phyloP scores from a whole-genome alignment of 73 alveolate species.

The Symbiodinium natans region DNA sequence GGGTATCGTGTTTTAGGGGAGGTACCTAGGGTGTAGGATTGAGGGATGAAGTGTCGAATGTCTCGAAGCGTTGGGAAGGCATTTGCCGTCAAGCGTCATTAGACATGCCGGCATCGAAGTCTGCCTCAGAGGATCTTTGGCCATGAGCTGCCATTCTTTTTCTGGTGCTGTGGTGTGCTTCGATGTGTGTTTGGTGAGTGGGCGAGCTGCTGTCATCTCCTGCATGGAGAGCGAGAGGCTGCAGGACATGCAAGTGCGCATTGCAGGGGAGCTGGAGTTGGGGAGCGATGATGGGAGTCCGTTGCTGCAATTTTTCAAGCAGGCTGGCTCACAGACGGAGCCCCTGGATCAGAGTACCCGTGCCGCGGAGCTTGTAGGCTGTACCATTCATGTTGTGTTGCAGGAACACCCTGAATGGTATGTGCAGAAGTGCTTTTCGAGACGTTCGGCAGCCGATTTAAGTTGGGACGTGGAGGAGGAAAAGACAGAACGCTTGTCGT shows the following conservation, averaged over 20 bases:
- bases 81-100: background rate
- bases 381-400: constrained; percentile 48
- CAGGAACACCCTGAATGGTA: constrained; percentile 77
- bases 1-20: too few species aligned
- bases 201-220: constrained; percentile 70
- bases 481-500: constrained; percentile 2
- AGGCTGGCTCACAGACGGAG: background rate
- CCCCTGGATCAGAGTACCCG: constrained; percentile 31
- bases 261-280: constrained; percentile 1
- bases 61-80: too few species aligned
- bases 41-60: too few species aligned
- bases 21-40: too few species aligned
- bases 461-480: constrained; percentile 75
- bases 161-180: constrained; percentile 13
- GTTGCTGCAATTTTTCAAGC: constrained; percentile 17
- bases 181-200: constrained; percentile 39
- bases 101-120: background rate
- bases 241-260: constrained; percentile 46
- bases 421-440: constrained; percentile 37
- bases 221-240: constrained; percentile 44
- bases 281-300: constrained; percentile 22
- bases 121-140: background rate
- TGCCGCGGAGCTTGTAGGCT: constrained; percentile 59
- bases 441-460: background rate
- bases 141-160: background rate